Evolutionary conservation across 305 asterid species (phyloP).

Genomic region (Nicotiana rustica): DNA sequence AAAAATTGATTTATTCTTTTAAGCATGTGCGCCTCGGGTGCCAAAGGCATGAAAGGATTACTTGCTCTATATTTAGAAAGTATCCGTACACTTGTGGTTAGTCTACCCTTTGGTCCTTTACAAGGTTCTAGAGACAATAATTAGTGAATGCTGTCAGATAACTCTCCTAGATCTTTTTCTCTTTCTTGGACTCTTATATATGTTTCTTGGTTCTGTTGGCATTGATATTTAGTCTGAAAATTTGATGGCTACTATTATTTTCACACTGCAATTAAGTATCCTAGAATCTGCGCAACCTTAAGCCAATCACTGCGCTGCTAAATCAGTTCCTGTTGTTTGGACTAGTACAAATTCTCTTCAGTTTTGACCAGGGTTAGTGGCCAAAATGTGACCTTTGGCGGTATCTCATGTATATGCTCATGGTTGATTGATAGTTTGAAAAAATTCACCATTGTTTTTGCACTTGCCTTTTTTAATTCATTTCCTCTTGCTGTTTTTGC

Average conservation of each 20-base stretch:
- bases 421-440: slow-evolving; percentile 27
- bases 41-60: not conserved
- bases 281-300: not conserved
- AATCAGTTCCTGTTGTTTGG: slow-evolving; percentile 29
- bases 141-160: not conserved
- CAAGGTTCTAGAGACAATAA: slow-evolving; percentile 10
- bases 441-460: not conserved
- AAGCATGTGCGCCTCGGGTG: not conserved
- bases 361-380: slow-evolving; percentile 20
- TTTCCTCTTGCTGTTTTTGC: slow-evolving; percentile 20
- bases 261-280: slow-evolving; percentile 18
- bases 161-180: not conserved
- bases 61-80: not conserved
- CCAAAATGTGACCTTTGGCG: not conserved
- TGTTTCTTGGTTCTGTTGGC: slow-evolving; percentile 19
- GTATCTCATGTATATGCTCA: slow-evolving; percentile 28
- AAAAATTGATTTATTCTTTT: slow-evolving; percentile 14
- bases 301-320: slow-evolving; percentile 26
- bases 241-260: not conserved
- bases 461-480: not conserved
- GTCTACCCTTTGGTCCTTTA: slow-evolving; percentile 20
- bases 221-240: slow-evolving; percentile 18
- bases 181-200: slow-evolving; percentile 13
- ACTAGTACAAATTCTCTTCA: not conserved
- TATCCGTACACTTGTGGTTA: not conserved